phyloP scores from a whole-genome alignment of 306 rosid genomes.

The Potentilla sterilis region DNA sequence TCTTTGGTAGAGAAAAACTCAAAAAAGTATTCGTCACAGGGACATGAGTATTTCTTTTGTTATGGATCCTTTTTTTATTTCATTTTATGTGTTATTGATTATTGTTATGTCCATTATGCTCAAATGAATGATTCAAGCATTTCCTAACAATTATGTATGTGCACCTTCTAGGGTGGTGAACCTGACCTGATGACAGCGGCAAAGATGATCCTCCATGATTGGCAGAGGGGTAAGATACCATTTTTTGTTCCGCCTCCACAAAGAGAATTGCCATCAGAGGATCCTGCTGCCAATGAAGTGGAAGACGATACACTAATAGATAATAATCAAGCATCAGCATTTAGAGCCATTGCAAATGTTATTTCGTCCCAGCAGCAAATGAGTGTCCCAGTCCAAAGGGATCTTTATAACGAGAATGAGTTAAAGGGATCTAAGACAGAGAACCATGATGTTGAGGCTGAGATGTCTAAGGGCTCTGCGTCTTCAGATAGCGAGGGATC shows the following conservation, averaged over 20 bases:
- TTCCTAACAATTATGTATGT: not conserved
- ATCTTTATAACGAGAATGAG: conserved; percentile 64
- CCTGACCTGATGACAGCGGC: conserved; percentile 90
- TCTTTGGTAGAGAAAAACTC: too few species aligned
- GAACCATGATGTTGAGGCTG: conserved; percentile 14
- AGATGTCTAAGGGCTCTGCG: conserved; percentile 4
- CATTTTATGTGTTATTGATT: not conserved
- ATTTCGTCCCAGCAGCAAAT: conserved; percentile 75
- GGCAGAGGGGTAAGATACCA: conserved; percentile 96
- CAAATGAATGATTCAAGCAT: not conserved
- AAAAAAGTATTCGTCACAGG: not conserved
- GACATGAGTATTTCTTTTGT: not conserved
- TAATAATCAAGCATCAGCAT: conserved; percentile 60
- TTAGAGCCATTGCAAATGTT: conserved; percentile 73
- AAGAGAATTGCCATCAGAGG: conserved; percentile 42
- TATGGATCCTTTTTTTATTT: not conserved
- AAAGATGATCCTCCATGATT: conserved; percentile 91
- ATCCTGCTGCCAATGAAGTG: conserved; percentile 38
- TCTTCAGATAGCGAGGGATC: conserved; percentile 18
- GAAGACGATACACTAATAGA: conserved; percentile 41
- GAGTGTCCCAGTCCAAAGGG: conserved; percentile 70
- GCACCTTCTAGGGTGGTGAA: conserved; percentile 69
- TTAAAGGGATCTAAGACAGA: conserved; percentile 34
- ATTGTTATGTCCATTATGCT: not conserved
- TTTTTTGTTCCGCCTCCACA: conserved; percentile 80